Conservation (phyloP, 768 basidiomycete genomes). For the Leccinum aurantiacum region DNA sequence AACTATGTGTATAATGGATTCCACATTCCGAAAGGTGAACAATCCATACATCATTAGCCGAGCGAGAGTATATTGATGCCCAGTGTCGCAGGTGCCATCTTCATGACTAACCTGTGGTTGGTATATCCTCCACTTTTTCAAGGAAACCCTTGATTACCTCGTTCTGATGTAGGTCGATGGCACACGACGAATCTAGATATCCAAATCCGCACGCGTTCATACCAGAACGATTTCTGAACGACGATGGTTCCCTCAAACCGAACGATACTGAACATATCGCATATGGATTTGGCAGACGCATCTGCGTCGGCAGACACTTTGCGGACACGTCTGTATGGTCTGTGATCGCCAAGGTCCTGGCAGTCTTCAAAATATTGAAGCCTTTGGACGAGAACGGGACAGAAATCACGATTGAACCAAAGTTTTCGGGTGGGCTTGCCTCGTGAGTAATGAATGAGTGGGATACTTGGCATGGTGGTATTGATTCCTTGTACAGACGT, state of each 20-base stretch:
- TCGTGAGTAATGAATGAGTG: not conserved
- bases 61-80: not conserved
- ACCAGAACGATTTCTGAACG: not conserved
- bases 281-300: not conserved
- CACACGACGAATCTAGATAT: not conserved
- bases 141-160: too few species aligned
- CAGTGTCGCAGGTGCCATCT: not conserved
- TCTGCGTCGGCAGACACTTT: not conserved
- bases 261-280: not conserved
- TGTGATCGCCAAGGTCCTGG: not conserved
- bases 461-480: not conserved
- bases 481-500: not conserved
- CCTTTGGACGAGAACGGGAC: not conserved
- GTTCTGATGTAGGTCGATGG: not conserved
- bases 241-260: not conserved
- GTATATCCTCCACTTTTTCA: not conserved
- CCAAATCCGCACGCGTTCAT: not conserved
- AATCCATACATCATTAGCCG: not conserved
- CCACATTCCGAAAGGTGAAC: not conserved
- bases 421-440: not conserved
- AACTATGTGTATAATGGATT: not conserved
- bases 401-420: not conserved
- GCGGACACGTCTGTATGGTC: not conserved
- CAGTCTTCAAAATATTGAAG: not conserved
- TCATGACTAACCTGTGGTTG: not conserved